phyloP scores from a whole-genome alignment of 2,329 filamentous ascomycete genomes.

The Dothidotthia symphoricarpi region DNA sequence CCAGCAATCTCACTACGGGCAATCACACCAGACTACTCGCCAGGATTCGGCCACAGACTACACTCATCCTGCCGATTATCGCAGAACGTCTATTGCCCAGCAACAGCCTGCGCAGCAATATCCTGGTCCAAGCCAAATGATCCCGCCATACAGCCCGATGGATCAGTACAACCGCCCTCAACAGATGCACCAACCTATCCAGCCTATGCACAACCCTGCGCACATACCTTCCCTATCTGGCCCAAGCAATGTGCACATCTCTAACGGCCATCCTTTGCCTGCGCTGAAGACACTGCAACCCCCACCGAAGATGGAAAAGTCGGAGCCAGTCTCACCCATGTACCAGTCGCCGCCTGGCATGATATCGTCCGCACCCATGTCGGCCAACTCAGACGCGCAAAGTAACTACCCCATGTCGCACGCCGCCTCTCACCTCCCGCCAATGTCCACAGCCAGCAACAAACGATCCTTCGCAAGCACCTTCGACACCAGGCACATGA shows the following conservation, averaged over 20 bases:
- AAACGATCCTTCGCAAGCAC: constrained; percentile 50
- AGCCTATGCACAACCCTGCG: constrained; percentile 35
- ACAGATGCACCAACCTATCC: constrained; percentile 35
- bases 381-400: constrained; percentile 32
- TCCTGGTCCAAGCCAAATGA: constrained; percentile 35
- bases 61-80: constrained; percentile 40
- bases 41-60: constrained; percentile 44
- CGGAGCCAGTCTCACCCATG: constrained; percentile 48
- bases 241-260: constrained; percentile 28
- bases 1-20: constrained; percentile 41
- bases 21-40: constrained; percentile 30
- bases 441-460: constrained; percentile 34
- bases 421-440: constrained; percentile 27
- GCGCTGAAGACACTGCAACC: constrained; percentile 45
- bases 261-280: constrained; percentile 41
- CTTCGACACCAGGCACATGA: constrained; percentile 47
- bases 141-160: constrained; percentile 36
- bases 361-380: constrained; percentile 33
- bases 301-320: constrained; percentile 31
- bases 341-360: constrained; percentile 40
- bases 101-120: constrained; percentile 31
- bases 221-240: constrained; percentile 32
- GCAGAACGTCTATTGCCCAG: constrained; percentile 42
- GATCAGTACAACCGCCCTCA: constrained; percentile 42
- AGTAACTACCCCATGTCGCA: constrained; percentile 31